Evolutionary conservation across 2,329 filamentous ascomycete genomes (phyloP), one percentile per base, ranked within the genome.

Genomic region (Sporothrix pallida): DNA sequence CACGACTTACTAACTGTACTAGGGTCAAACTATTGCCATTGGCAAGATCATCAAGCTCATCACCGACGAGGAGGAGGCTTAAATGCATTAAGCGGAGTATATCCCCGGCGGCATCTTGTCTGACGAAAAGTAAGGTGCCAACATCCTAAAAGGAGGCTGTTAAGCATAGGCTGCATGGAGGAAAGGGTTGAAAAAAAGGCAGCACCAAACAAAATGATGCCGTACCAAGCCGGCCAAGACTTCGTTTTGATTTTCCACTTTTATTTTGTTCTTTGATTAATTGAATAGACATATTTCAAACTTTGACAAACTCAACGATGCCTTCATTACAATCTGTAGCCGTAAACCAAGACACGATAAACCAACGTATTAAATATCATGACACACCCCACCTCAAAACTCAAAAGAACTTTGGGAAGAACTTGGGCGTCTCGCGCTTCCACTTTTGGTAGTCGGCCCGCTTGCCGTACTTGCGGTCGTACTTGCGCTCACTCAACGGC

Each of bases 21-120:
- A 98, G 91, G 96, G 96, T 79, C 95, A 98, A 92, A 99, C 96
- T 0, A 98, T 99, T 85, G 96, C 96, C 73, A 99, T 99, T 85
- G 96, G 96, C 80, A 99, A 99, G 89, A 97, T 99, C 82, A 98
- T 94, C 75, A 98, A 95, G 88, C 88, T 99, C 76, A 86, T 90
- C 78, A 78, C 76, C 2, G 79, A 81, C 26, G 74, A 77, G 56
- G 54, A 73, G 8, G 60, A 31, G 62, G 75, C 76, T 77, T 79
- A 78, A 77, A 70, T 52, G 70, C 52, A 71, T 20, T 2, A n/a
- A 48, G 62, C n/a, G 8, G 17, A 63, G 20, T 20, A 20, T 63
- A 60, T 44, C 8, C 58, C 17, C 9, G 17, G 58, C 58, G 37
- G 31, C 31, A 63, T 63, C 20, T 31, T 44, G 20, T 42, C 13